Base-by-base conservation (phyloP, 1,284 basidiomycete species). In the Volvariella volvacea region DNA sequence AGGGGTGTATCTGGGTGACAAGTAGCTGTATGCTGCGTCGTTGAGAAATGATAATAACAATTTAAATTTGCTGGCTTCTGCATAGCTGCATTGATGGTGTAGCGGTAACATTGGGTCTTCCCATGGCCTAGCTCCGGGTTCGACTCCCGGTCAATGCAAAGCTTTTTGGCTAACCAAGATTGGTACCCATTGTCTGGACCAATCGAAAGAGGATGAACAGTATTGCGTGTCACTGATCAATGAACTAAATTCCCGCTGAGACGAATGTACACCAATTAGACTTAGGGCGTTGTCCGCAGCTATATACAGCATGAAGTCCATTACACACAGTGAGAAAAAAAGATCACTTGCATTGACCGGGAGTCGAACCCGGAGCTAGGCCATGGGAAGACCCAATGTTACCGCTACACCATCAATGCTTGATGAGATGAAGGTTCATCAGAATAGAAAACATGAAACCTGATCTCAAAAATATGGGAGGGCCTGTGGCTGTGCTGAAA, bases 281-380 rank as follows among this genome's bases (percentile, higher is more conserved):
- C 30, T 31, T 31, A n/a, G 30, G 9, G n/a, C 30, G n/a, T n/a
- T 31, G 30, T 31, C 30, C n/a, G 30, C 30, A 31, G n/a, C 9
- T 31, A 9, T 31, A 31, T 31, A 31, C 9, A 31, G 30, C 9
- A n/a, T n/a, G 30, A 31, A 31, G 9, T 31, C 9, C 30, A 31
- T 9, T 31, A 9, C 30, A 31, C 9, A 31, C 9, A 31, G 40
- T 28, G 25, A 28, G 2, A 41, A 46, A 36, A 49, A 50, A 39
- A 41, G 17, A 47, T 25, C 2, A 25, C 47, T 25, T 68, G 65
- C 66, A 67, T 67, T 64, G 61, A 61, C 66, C 66, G 67, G 66
- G 67, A 70, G 64, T 70, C 67, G 67, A 70, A 70, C 67, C 66
- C 67, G 66, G 66, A 57, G 66, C 66, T 66, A 68, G 64, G 66